These are phyloP conservation scores for Amphibolis antarctica DNA, from an alignment of 106 monocot genomes.

Conservation along the genomic window DNA sequence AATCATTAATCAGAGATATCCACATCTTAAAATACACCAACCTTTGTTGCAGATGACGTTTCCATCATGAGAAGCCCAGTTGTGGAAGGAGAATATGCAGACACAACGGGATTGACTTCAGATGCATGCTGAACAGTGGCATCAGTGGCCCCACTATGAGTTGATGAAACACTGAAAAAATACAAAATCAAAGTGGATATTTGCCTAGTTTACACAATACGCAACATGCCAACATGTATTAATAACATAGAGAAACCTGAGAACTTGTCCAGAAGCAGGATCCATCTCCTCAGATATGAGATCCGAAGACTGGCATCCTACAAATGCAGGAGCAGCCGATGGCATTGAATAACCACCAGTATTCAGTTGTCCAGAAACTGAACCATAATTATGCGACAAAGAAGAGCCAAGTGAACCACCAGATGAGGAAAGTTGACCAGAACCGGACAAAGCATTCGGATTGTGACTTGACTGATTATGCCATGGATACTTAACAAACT, in stretches of 20 bases:
- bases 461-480: conserved; percentile 65
- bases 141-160: conserved; percentile 27
- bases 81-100: conserved; percentile 35
- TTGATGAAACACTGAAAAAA: conserved; percentile 21
- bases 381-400: conserved; percentile 35
- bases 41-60: conserved; percentile 29
- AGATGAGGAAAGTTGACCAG: conserved; percentile 25
- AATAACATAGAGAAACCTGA: conserved; percentile 15
- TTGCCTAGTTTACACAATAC: neutral
- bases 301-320: conserved; percentile 35
- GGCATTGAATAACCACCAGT: conserved; percentile 27
- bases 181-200: neutral
- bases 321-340: conserved; percentile 41
- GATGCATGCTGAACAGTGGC: conserved; percentile 19
- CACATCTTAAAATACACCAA: conserved; percentile 5
- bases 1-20: neutral
- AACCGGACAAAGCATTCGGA: conserved; percentile 28
- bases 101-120: conserved; percentile 27
- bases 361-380: conserved; percentile 30
- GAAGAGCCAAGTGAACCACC: conserved; percentile 29
- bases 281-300: conserved; percentile 43
- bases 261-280: conserved; percentile 25
- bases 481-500: conserved; percentile 72
- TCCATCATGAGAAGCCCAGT: conserved; percentile 44
- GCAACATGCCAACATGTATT: neutral